Evolutionary conservation across 768 basidiomycete species (phyloP).

Genomic region (Cystoderma amianthinum): DNA sequence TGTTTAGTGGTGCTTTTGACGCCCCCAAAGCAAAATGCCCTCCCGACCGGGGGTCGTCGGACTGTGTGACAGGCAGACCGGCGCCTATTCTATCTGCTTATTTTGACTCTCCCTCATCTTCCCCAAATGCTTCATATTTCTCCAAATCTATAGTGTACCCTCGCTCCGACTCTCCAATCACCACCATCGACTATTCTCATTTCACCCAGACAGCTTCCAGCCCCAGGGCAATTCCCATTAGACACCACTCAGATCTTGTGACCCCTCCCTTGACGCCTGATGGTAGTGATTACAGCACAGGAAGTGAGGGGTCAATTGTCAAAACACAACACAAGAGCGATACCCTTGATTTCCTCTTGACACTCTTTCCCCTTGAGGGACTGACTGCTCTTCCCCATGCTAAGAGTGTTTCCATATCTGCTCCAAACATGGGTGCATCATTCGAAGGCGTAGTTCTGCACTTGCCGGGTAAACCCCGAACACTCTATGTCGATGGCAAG

Average conservation of each 20-base stretch:
- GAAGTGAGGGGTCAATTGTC: constrained; percentile 25
- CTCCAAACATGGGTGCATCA: constrained; percentile 56
- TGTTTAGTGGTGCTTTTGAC: constrained; percentile 90
- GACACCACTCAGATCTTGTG: constrained; percentile 36
- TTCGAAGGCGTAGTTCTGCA: constrained; percentile 80
- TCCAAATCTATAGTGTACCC: constrained; percentile 13
- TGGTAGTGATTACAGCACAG: constrained; percentile 40
- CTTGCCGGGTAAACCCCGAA: constrained; percentile 62
- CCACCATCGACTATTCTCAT: constrained; percentile 9
- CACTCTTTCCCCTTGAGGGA: constrained; percentile 70
- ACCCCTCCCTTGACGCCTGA: constrained; percentile 84
- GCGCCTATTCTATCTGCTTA: constrained; percentile 52
- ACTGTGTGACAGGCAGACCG: constrained; percentile 92
- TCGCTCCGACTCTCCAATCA: constrained; percentile 10
- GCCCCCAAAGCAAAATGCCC: constrained; percentile 86
- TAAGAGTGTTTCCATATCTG: constrained; percentile 66
- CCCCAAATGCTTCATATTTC: constrained; percentile 3
- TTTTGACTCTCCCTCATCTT: constrained; percentile 11
- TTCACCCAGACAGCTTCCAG: constrained; percentile 18
- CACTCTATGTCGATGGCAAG: constrained; percentile 82
- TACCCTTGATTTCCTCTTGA: constrained; percentile 73
- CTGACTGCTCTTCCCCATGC: constrained; percentile 64
- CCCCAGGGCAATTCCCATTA: constrained; percentile 36
- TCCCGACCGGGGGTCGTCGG: constrained; percentile 92
- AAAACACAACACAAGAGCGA: constrained; percentile 45